Conservation (phyloP, 805 yeast genomes). For the Trichomonascus vanleenenianus region DNA sequence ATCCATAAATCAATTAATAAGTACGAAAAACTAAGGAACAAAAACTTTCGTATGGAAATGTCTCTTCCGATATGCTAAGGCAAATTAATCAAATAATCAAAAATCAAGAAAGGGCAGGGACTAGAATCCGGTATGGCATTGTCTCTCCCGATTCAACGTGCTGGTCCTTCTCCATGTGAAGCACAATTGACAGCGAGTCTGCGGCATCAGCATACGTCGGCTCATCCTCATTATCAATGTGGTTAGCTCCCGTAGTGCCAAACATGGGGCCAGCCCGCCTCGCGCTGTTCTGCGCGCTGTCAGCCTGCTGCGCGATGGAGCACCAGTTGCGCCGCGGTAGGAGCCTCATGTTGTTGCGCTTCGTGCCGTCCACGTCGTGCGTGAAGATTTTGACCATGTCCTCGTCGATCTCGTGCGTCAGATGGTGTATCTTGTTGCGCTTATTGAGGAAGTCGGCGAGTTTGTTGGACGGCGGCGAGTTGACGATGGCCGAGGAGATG, state of each 20-base stretch:
- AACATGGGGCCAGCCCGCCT: slow-evolving; percentile 10
- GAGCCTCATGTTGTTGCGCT: slow-evolving; percentile 43
- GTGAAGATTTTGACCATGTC: slow-evolving; percentile 70
- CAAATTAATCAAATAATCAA: too few relatives aligned
- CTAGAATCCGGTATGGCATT: slow-evolving; percentile 56
- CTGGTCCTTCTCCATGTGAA: slow-evolving; percentile 65
- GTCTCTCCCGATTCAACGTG: slow-evolving; percentile 43
- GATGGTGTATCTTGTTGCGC: slow-evolving; percentile 62
- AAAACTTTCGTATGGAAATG: too few relatives aligned
- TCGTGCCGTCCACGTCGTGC: slow-evolving; percentile 47
- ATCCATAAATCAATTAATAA: too few relatives aligned
- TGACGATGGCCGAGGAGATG: slow-evolving; percentile 82
- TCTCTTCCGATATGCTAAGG: too few relatives aligned
- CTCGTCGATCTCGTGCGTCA: slow-evolving; percentile 53
- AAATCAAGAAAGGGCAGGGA: slow-evolving; percentile 38
- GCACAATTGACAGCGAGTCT: slow-evolving; percentile 51
- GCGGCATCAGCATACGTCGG: slow-evolving; percentile 12
- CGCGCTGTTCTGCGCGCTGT: slow-evolving; percentile 4
- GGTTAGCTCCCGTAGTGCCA: slow-evolving; percentile 5
- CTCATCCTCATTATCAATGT: slow-evolving; percentile 6
- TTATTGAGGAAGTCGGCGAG: slow-evolving; percentile 69
- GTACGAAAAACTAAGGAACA: too few relatives aligned
- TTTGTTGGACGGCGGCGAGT: slow-evolving; percentile 86
- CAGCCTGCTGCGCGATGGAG: slow-evolving; percentile 27
- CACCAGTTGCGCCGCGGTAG: slow-evolving; percentile 52